phyloP scores from a whole-genome alignment of 2,329 filamentous ascomycete genomes.

The Dendrostoma leiphaemia region DNA sequence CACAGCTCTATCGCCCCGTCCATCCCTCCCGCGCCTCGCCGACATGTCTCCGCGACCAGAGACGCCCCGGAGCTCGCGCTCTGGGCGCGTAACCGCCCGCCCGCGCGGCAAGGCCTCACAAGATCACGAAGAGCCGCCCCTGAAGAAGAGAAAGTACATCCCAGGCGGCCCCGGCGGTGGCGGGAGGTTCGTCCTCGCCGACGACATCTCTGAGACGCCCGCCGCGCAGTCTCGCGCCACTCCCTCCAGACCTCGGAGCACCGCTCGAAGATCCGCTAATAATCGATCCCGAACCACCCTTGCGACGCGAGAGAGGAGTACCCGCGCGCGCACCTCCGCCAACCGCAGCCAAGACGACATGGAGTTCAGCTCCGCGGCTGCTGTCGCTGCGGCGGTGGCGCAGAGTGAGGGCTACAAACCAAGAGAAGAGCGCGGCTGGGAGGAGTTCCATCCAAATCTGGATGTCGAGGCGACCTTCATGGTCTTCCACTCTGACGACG shows the following conservation, averaged over 20 bases:
- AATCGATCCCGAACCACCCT: conserved; percentile 45
- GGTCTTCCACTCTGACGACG: conserved; percentile 77
- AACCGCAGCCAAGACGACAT: conserved; percentile 56
- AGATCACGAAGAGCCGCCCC: conserved; percentile 52
- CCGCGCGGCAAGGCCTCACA: conserved; percentile 31
- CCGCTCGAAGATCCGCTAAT: conserved; percentile 47
- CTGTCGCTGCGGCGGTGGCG: conserved; percentile 81
- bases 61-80: conserved; percentile 18
- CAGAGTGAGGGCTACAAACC: conserved; percentile 97
- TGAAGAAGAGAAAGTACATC: conserved; percentile 74
- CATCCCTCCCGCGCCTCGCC: background rate
- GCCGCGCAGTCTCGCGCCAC: conserved; percentile 47
- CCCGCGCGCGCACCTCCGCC: conserved; percentile 53
- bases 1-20: background rate
- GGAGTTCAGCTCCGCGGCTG: conserved; percentile 83
- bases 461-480: conserved; percentile 82
- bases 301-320: conserved; percentile 56
- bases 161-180: conserved; percentile 85
- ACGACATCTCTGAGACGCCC: conserved; percentile 61
- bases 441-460: conserved; percentile 94
- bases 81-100: conserved; percentile 40
- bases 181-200: conserved; percentile 72
- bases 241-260: conserved; percentile 49
- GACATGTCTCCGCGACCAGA: conserved; percentile 16
- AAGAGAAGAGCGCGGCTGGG: conserved; percentile 93